These are phyloP conservation scores for Hyphopichia fennica DNA, from an alignment of 1,139 yeast genomes.

Conservation along the genomic window DNA sequence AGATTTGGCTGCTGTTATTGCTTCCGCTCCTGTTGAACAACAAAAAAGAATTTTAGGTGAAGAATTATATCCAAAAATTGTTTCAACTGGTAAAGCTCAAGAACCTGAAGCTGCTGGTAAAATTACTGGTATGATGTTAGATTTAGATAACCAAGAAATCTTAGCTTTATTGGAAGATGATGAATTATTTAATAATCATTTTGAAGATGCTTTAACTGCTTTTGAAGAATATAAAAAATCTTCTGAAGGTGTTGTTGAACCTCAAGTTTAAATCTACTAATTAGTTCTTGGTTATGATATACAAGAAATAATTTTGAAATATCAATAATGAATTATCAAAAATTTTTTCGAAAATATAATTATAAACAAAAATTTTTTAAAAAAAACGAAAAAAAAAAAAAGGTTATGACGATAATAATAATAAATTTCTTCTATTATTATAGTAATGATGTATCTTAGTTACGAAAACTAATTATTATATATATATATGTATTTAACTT, in stretches of 20 bases:
- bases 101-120: conserved; percentile 97
- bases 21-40: conserved; percentile 76
- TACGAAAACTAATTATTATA: background rate
- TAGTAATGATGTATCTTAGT: conserved; percentile 1
- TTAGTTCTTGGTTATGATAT: background rate
- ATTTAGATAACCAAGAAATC: conserved; percentile 91
- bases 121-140: conserved; percentile 98
- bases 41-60: conserved; percentile 98
- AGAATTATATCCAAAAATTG: conserved; percentile 93
- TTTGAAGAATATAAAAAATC: conserved; percentile 78
- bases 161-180: conserved; percentile 87
- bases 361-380: background rate
- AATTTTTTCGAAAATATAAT: no score
- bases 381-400: background rate
- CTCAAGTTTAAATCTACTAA: conserved; percentile 17
- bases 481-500: background rate
- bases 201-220: conserved; percentile 93
- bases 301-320: no score
- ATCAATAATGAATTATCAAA: background rate
- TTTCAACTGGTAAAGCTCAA: conserved; percentile 80
- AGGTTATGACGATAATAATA: background rate
- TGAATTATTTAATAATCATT: conserved; percentile 85
- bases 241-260: conserved; percentile 29
- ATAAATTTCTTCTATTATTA: background rate
- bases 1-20: conserved; percentile 59